Percentiles rank a stretch among this genome's conserved stretches.
Evolutionary conservation across 345 rosid species (phyloP).

Genomic region (Lumnitzera racemosa): DNA sequence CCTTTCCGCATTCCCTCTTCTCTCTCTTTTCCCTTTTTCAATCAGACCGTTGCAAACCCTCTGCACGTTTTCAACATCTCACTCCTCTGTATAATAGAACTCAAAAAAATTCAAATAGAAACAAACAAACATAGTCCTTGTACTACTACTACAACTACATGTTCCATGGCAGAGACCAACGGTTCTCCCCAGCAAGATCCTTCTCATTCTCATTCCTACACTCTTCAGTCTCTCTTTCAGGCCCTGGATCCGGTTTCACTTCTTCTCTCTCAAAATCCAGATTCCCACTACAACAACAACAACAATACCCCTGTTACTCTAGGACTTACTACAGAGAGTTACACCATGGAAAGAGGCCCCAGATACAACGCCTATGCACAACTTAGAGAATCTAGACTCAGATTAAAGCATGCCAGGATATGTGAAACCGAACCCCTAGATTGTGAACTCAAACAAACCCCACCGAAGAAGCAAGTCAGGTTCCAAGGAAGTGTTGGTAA

Average conservation of each 20-base stretch:
- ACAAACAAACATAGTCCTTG: background rate
- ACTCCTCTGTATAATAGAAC: background rate
- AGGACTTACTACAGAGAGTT: slow-evolving; percentile 38
- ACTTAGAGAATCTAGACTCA: slow-evolving; percentile 59
- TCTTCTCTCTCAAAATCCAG: slow-evolving; percentile 48
- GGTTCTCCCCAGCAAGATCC: slow-evolving; percentile 13
- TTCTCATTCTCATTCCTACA: slow-evolving; percentile 4
- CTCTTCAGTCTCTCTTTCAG: slow-evolving; percentile 26
- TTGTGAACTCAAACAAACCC: slow-evolving; percentile 22
- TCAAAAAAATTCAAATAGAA: too few species aligned
- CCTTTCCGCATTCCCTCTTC: background rate
- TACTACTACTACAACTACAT: too few species aligned
- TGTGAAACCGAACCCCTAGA: slow-evolving; percentile 18
- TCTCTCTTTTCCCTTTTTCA: slow-evolving; percentile 3
- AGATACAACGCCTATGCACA: slow-evolving; percentile 64
- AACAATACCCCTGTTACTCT: slow-evolving; percentile 16
- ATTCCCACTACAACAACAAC: slow-evolving; percentile 20
- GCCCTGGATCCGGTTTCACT: slow-evolving; percentile 56
- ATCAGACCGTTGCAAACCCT: slow-evolving; percentile 44
- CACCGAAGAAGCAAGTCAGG: slow-evolving; percentile 57
- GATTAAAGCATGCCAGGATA: slow-evolving; percentile 24
- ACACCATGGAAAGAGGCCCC: slow-evolving; percentile 72
- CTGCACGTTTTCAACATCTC: background rate
- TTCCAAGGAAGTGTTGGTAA: slow-evolving; percentile 28
- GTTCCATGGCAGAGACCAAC: slow-evolving; percentile 28